Base-by-base conservation (phyloP, 306 rosid genomes). In the Coriaria nepalensis region DNA sequence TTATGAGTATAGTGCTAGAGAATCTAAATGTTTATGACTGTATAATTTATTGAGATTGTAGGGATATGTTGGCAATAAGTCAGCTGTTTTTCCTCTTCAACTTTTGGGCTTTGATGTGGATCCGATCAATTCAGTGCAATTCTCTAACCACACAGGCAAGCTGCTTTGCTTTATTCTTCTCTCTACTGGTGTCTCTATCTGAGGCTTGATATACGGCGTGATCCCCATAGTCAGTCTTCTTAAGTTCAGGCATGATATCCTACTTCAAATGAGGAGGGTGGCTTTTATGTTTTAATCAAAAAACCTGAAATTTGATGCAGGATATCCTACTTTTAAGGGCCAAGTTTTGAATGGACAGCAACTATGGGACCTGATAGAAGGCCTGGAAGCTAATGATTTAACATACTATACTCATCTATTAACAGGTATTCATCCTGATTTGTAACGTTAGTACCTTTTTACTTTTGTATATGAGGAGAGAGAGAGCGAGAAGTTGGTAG, bases 101-200 rank as follows among this genome's bases (percentile, higher is more conserved):
- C 76, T 84, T 41, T 51, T 84, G 68, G 95, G 95, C 63, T 84
- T 73, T 64, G 95, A 84, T 61, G 95, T 84, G 64, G 95, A 84
- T 75, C 87, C 95, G 53, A 84, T 84, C 48, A 70, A 80, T 67
- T 84, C 95, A 32, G 92, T 84, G 63, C 92, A 84, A 72, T 84
- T 84, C 81, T 84, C 95, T 6, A 84, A 84, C 62, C 92, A 84
- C 87, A 84, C 87, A 73, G 95, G 95, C 74, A 80, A 75, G 87
- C 75, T 73, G 72, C 60, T 70, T 60, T 20, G 29, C 1, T 20
- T 65, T 60, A 62, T 62, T 69, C 58, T 73, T 73, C 65, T 59
- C 48, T 66, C 72, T 34, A 57, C 52, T 52, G 57, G 59, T 54
- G 68, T 75, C 63, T 61, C 55, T 60, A 75, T 70, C 57, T 71